Evolutionary conservation across 257 asterid species (phyloP), one percentile per base, ranked within the genome.

Genomic region (Oldenlandia corymbosa): DNA sequence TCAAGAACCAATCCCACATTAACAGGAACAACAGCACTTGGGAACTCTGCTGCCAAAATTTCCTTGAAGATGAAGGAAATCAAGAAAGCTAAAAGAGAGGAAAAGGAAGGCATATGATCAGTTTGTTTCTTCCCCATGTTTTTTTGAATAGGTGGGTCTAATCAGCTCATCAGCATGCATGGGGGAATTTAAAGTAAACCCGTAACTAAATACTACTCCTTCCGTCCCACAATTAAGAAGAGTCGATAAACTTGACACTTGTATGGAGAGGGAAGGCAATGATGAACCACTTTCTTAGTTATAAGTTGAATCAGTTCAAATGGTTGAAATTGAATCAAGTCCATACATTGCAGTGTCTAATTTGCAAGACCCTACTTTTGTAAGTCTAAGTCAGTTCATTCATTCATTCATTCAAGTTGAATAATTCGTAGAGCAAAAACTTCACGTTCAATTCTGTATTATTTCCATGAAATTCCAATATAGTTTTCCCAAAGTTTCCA

Each of bases 1-100:
- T 77, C 79, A 54, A 73, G 73, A 67, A 77, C 62, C 53, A 77
- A 77, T 28, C 63, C 64, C 17, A 69, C 58, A 41, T 62, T 62
- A 27, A 58, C 37, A 39, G 12, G 5, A 11, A 43, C n/a, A 5
- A 39, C 10, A 4, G 12, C 43, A 39, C 1, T 39, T 43, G 48
- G 5, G 2, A 12, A 43, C 48, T 43, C n/a, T 1, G 48, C 48
- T 43, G 48, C 48, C 18, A 43, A 1, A 43, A 43, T 43, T 43
- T 43, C 48, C 48, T 10, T 43, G 48, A n/a, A 14, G 48, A 34
- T 34, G 39, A 43, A 43, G 48, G 16, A 43, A 43, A 43, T 14
- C n/a, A 43, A 43, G 48, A 43, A 14, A 4, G 48, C 48, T 14
- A 43, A 14, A n/a, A 43, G 43, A 39, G 43, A 39, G 43, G 10